phyloP scores from a whole-genome alignment of 2,329 filamentous ascomycete species.

The Penicillium capsulatum region DNA sequence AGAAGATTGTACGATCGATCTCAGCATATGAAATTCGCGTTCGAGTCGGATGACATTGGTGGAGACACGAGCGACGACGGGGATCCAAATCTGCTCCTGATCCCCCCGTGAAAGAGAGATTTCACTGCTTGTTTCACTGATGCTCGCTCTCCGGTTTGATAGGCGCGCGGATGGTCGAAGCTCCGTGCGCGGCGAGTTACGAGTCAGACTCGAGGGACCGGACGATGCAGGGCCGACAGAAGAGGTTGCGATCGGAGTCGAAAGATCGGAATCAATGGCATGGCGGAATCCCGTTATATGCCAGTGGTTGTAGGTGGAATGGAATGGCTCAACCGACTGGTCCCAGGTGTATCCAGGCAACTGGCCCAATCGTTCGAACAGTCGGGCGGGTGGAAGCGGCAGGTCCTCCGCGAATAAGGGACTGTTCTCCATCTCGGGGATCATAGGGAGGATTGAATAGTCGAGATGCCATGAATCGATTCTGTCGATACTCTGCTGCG shows the following conservation, averaged over 20 bases:
- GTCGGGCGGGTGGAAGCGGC: slow-evolving; percentile 58
- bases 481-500: not conserved
- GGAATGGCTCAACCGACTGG: slow-evolving; percentile 50
- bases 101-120: slow-evolving; percentile 39
- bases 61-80: slow-evolving; percentile 77
- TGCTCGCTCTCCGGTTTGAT: slow-evolving; percentile 47
- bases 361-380: slow-evolving; percentile 69
- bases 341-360: slow-evolving; percentile 75
- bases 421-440: slow-evolving; percentile 32
- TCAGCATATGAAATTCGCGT: slow-evolving; percentile 78
- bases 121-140: slow-evolving; percentile 50
- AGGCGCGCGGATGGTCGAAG: slow-evolving; percentile 39
- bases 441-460: not conserved
- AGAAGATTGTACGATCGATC: slow-evolving; percentile 63
- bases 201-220: slow-evolving; percentile 41
- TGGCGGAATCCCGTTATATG: slow-evolving; percentile 61
- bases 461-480: slow-evolving; percentile 21
- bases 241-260: slow-evolving; percentile 45
- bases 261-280: slow-evolving; percentile 48
- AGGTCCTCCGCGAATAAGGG: slow-evolving; percentile 45
- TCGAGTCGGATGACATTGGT: slow-evolving; percentile 79
- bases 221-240: slow-evolving; percentile 27
- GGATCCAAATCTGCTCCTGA: slow-evolving; percentile 48
- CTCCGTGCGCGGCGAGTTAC: slow-evolving; percentile 43
- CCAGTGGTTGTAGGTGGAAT: slow-evolving; percentile 83